Evolutionary conservation across 768 basidiomycete species (phyloP).

Genomic region (Collybia mongolica): DNA sequence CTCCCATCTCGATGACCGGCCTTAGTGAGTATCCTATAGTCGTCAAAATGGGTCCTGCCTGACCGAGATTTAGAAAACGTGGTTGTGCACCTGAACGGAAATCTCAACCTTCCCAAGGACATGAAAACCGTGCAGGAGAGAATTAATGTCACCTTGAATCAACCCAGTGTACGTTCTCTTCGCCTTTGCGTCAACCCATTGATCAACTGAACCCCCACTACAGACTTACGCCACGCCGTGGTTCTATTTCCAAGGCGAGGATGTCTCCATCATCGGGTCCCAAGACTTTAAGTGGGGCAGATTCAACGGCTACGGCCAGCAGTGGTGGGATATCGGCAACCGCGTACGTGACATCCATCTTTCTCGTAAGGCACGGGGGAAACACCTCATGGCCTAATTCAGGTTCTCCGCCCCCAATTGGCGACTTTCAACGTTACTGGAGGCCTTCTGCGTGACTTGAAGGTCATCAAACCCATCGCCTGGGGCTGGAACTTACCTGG

Average conservation of each 20-base stretch:
- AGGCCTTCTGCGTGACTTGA: constrained; percentile 31
- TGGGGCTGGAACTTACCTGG: constrained; percentile 47
- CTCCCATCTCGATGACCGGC: constrained; percentile 30
- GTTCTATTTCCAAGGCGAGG: constrained; percentile 42
- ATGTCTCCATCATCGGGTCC: constrained; percentile 40
- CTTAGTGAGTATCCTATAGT: constrained; percentile 21
- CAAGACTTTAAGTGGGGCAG: constrained; percentile 36
- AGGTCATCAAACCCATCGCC: constrained; percentile 48
- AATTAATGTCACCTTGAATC: constrained; percentile 35
- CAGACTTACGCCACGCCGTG: constrained; percentile 43
- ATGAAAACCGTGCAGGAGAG: constrained; percentile 38
- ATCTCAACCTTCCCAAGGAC: constrained; percentile 41
- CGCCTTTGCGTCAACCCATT: background rate
- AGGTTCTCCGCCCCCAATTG: constrained; percentile 44
- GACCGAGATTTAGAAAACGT: constrained; percentile 29
- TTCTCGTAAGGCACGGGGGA: background rate
- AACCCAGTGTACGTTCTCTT: constrained; percentile 29
- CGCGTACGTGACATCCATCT: constrained; percentile 23
- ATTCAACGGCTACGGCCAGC: constrained; percentile 47
- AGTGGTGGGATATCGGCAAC: constrained; percentile 49
- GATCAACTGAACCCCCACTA: background rate
- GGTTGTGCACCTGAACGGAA: constrained; percentile 40
- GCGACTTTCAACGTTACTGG: constrained; percentile 47
- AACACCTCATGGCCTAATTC: background rate
- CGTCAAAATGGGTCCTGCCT: background rate